Evolutionary conservation across 305 asterid genomes (phyloP), one percentile per base, ranked within the genome.

Genomic region (Nicotiana rustica): DNA sequence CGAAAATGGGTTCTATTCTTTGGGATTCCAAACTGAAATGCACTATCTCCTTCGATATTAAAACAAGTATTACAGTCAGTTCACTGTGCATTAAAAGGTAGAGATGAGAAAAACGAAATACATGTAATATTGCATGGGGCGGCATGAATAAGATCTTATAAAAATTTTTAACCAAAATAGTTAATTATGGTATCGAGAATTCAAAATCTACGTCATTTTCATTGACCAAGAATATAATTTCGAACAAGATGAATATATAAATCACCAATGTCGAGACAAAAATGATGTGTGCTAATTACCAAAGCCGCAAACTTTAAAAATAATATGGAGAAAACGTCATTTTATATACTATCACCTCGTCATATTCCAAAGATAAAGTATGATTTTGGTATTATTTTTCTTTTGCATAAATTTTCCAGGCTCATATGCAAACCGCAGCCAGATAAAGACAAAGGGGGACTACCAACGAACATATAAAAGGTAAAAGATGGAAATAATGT

Each of bases 311-410:
- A 73, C 10, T 7, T 38, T 38, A 52, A 52, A 52, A 14, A 12
- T 52, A 17, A 52, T 52, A 10, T 52, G 59, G 59, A 41, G 59
- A 25, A 14, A 5, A 19, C 0, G 61, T 3, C 78, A 21, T 21
- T 47, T 52, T 25, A 47, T 47, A 10, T 73, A 21, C 7, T 5
- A 73, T 73, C 62, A 21, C 64, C 2, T 49, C 13, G 4, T 25
- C 41, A 73, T 49, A 73, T 52, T 75, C 47, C 47, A 18, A 75
- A 75, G 80, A 75, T 75, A 75, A 52, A 52, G 44, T 7, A 75
- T 52, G 15, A 75, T 29, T 61, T 49, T 10, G 47, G 65, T 52
- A 3, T 4, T 21, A 13, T 75, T 71, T 25, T 33, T 25, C 77
- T 71, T 75, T 7, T 14, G 15, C 4, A 15, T 15, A 75, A 8